Percentiles rank a stretch among this genome's conserved stretches.
Conservation (phyloP, 2,329 filamentous ascomycete species). For the Magnaporthiopsis poae region DNA sequence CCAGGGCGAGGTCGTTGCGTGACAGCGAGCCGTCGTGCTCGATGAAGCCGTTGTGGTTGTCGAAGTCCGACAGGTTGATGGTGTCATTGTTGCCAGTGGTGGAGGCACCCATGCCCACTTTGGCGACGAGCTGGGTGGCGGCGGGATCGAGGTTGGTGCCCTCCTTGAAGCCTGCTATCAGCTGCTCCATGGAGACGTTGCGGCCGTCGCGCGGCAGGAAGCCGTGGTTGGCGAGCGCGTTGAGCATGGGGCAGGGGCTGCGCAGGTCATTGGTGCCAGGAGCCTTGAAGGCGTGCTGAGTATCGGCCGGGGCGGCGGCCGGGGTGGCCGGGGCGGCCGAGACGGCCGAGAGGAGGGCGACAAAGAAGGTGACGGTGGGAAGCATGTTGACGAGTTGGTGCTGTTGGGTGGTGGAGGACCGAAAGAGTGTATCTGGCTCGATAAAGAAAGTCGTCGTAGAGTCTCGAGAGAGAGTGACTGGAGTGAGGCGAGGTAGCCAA, state of each 20-base stretch:
- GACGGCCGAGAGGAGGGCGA: not conserved
- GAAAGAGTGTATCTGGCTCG: not conserved
- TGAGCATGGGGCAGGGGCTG: constrained; percentile 41
- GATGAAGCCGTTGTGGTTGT: constrained; percentile 24
- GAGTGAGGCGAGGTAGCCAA: not conserved
- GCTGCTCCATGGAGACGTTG: constrained; percentile 28
- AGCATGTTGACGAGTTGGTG: not conserved
- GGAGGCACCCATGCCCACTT: constrained; percentile 32
- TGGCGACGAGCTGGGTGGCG: constrained; percentile 31
- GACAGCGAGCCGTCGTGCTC: constrained; percentile 26
- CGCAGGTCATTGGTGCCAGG: constrained; percentile 1
- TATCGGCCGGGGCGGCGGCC: not conserved
- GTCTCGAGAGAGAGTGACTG: not conserved
- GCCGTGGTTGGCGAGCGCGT: constrained; percentile 41
- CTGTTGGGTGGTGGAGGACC: not conserved
- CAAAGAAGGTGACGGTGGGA: not conserved
- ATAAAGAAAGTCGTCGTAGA: not conserved
- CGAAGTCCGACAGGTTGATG: constrained; percentile 21
- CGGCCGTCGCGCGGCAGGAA: constrained; percentile 36
- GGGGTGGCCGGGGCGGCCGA: not conserved
- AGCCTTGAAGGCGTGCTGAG: not conserved
- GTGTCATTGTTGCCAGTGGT: constrained; percentile 33
- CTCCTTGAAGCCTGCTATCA: constrained; percentile 27
- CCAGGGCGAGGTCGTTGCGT: constrained; percentile 23
- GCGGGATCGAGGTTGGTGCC: constrained; percentile 33